Evolutionary conservation across 148 eudicot species (phyloP).

Genomic region (Camellia granthamiana): DNA sequence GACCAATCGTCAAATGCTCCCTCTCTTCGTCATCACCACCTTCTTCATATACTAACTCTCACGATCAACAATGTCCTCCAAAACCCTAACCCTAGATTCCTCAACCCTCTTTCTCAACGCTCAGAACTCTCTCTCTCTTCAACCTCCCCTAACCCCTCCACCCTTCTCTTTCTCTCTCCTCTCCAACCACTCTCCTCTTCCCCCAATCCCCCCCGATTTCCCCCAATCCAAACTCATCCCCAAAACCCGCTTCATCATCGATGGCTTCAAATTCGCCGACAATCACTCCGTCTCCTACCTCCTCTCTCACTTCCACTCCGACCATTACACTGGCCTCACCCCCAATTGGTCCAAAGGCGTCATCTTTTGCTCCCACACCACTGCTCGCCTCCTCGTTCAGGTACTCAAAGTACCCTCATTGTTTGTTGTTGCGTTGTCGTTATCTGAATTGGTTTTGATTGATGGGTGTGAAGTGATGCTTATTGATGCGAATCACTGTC

Average conservation of each 20-base stretch:
- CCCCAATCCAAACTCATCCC: conserved; percentile 82
- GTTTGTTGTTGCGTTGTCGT: conserved; percentile 36
- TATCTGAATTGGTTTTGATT: conserved; percentile 39
- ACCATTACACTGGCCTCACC: conserved; percentile 80
- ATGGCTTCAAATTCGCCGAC: conserved; percentile 66
- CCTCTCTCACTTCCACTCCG: conserved; percentile 96
- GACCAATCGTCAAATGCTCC: no score
- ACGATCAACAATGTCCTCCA: conserved; percentile 34
- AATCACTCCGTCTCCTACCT: conserved; percentile 74
- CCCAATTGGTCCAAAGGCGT: conserved; percentile 69
- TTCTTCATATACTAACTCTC: not conserved
- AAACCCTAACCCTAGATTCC: conserved; percentile 61
- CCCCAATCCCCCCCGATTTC: conserved; percentile 51
- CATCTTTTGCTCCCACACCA: conserved; percentile 64
- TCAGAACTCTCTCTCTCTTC: conserved; percentile 22
- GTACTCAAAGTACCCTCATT: conserved; percentile 41
- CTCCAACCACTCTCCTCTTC: conserved; percentile 32
- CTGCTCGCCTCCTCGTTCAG: conserved; percentile 50
- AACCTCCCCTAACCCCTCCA: conserved; percentile 24
- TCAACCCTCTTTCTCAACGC: conserved; percentile 43
- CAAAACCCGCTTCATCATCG: conserved; percentile 76
- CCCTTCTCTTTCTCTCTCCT: conserved; percentile 22
- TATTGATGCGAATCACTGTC: conserved; percentile 91
- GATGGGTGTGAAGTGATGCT: conserved; percentile 71
- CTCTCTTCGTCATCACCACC: not conserved